A percentile compares a stretch with the other conserved stretches of the same genome.
These are phyloP conservation scores for Fusarium tupiense DNA, from an alignment of 2,329 filamentous ascomycete genomes.

Conservation along the genomic window DNA sequence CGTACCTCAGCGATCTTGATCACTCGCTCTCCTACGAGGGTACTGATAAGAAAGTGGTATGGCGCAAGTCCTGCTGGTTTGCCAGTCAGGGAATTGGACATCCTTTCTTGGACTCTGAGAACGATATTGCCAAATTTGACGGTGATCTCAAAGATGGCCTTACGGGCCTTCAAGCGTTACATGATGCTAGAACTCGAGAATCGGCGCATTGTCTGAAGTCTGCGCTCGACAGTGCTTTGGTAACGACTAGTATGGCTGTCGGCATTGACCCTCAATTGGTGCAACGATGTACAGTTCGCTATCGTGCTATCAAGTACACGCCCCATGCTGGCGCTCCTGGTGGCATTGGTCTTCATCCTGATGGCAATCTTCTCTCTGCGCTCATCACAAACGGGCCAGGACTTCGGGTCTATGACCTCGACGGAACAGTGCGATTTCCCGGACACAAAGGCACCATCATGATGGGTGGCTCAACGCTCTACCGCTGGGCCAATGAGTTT, in stretches of 20 bases:
- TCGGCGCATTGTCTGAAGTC: slow-evolving; percentile 3
- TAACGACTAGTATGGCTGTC: not conserved
- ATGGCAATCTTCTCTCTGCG: not conserved
- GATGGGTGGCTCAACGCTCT: slow-evolving; percentile 20
- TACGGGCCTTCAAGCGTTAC: not conserved
- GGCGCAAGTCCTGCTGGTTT: slow-evolving; percentile 22
- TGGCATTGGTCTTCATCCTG: slow-evolving; percentile 12
- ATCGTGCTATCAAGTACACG: slow-evolving; percentile 5
- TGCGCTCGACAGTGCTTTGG: not conserved
- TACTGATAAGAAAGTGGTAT: slow-evolving; percentile 15
- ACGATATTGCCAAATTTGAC: slow-evolving; percentile 8
- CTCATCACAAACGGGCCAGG: slow-evolving; percentile 6
- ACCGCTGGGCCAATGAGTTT: slow-evolving; percentile 14
- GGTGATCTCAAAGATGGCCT: slow-evolving; percentile 15
- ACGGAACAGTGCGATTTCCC: not conserved
- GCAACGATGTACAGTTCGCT: slow-evolving; percentile 1
- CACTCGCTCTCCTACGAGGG: slow-evolving; percentile 18
- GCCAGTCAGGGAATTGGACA: slow-evolving; percentile 11
- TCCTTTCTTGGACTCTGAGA: slow-evolving; percentile 7
- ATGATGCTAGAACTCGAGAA: not conserved
- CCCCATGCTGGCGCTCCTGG: not conserved
- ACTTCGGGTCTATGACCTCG: not conserved
- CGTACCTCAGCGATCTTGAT: slow-evolving; percentile 2
- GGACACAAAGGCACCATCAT: not conserved
- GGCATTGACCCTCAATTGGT: slow-evolving; percentile 1